Evolutionary conservation across 176 grass and related monocot genomes (phyloP).

Genomic region (Eragrostis nindensis): DNA sequence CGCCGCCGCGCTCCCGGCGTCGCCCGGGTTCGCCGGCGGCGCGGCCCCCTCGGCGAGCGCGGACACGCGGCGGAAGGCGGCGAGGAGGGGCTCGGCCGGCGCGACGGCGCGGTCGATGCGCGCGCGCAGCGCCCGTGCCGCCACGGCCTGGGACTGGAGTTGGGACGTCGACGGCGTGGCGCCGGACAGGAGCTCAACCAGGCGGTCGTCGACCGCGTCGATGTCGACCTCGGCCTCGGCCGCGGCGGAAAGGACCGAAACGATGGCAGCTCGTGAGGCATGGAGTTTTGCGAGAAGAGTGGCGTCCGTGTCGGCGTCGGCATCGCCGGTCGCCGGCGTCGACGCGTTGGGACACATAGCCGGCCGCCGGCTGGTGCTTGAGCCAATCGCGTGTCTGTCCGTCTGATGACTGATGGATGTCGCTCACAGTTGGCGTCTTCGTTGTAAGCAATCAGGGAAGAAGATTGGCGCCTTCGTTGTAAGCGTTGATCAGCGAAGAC

Average conservation of each 20-base stretch:
- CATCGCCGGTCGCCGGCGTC: slow-evolving; percentile 8
- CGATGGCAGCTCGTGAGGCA: slow-evolving; percentile 45
- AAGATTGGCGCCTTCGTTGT: slow-evolving; percentile 18
- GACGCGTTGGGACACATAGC: slow-evolving; percentile 44
- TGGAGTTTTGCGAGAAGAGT: slow-evolving; percentile 34
- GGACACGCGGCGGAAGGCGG: slow-evolving; percentile 42
- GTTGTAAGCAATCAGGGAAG: too few species aligned
- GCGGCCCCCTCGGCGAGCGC: slow-evolving; percentile 34
- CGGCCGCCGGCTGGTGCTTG: slow-evolving; percentile 23
- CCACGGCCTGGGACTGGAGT: slow-evolving; percentile 57
- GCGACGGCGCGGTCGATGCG: slow-evolving; percentile 63
- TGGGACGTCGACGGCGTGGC: slow-evolving; percentile 37
- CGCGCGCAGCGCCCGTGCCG: slow-evolving; percentile 38
- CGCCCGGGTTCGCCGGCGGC: slow-evolving; percentile 29
- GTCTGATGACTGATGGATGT: neutral
- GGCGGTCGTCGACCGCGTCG: slow-evolving; percentile 27
- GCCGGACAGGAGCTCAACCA: slow-evolving; percentile 26
- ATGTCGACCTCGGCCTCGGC: slow-evolving; percentile 38
- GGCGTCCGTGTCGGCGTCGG: slow-evolving; percentile 17
- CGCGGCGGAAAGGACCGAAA: slow-evolving; percentile 40
- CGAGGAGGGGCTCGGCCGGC: slow-evolving; percentile 43
- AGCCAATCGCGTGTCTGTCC: neutral
- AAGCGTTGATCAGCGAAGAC: neutral
- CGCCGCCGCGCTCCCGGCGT: slow-evolving; percentile 5
- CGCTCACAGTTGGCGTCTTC: too few species aligned